Evolutionary conservation across 2,329 filamentous ascomycete species (phyloP).

Genomic region (Ambrosiella cleistominuta): DNA sequence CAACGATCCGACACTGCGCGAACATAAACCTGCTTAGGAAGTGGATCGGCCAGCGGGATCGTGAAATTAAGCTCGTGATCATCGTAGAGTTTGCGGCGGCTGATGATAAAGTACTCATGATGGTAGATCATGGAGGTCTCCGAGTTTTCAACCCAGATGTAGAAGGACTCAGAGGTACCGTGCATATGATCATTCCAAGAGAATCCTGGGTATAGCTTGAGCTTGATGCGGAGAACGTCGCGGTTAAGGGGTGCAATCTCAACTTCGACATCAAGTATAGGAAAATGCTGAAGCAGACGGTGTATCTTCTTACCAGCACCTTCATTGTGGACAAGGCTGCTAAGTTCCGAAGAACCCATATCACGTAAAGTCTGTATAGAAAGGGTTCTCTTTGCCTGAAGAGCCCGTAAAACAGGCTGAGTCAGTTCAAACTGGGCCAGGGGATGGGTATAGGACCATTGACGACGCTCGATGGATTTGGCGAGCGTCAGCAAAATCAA

Average conservation of each 20-base stretch:
- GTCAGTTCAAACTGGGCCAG: slow-evolving; percentile 89
- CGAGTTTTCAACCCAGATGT: slow-evolving; percentile 97
- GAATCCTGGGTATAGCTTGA: slow-evolving; percentile 78
- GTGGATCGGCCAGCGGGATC: slow-evolving; percentile 79
- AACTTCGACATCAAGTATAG: slow-evolving; percentile 74
- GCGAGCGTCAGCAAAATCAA: slow-evolving; percentile 77
- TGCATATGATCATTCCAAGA: slow-evolving; percentile 87
- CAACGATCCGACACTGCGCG: slow-evolving; percentile 87
- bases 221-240: slow-evolving; percentile 79
- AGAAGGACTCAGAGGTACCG: slow-evolving; percentile 89
- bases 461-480: slow-evolving; percentile 90
- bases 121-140: slow-evolving; percentile 97
- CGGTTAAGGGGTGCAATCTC: slow-evolving; percentile 92
- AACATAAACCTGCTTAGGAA: slow-evolving; percentile 92
- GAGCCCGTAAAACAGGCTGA: slow-evolving; percentile 61
- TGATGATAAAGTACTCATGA: slow-evolving; percentile 91
- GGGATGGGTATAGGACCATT: slow-evolving; percentile 91
- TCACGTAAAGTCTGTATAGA: slow-evolving; percentile 75
- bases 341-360: slow-evolving; percentile 85
- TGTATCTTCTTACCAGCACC: slow-evolving; percentile 69
- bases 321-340: slow-evolving; percentile 76
- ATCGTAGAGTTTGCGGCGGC: slow-evolving; percentile 73
- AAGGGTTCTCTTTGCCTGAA: slow-evolving; percentile 61
- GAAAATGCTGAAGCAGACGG: slow-evolving; percentile 76
- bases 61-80: slow-evolving; percentile 98